Evolutionary conservation across 108 stramenopile genomes (phyloP), one percentile per base, ranked within the genome.

Genomic region (Parietichytrium sp.): DNA sequence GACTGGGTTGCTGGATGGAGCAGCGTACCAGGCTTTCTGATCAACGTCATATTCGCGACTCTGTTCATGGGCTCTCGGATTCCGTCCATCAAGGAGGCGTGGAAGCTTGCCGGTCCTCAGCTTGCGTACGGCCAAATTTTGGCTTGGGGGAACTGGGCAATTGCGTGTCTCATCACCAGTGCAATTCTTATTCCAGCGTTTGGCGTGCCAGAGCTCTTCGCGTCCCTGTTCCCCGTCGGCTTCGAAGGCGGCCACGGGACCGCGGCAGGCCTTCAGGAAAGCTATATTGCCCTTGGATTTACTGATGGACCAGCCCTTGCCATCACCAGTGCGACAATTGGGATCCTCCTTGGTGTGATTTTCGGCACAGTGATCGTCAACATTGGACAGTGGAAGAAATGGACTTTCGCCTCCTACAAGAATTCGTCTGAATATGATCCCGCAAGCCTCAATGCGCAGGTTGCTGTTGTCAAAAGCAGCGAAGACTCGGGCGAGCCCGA

Each of bases 91-190:
- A 10, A 20, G 23, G 61, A 72, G 13, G 45, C 45, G 15, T 72
- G 61, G 61, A 42, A 72, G 10, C 36, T 42, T 27, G 61, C 61
- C 15, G 61, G 38, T 25, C 61, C 61, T 6, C 61, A 72, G 42
- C 36, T 72, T 38, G 61, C 61, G 6, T 72, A 72, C 42, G 61
- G 61, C 33, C 45, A 42, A 42, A 42, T 72, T 31, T 45, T 72
- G 38, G 61, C 61, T 6, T 72, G 61, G 61, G 61, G 61, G 38
- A 72, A 72, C 61, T 72, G 61, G 61, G 36, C 45, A 33, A 6
- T 10, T 33, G 61, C 61, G 1, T 72, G 61, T 42, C 3, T 72
- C 15, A n/a, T 72, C 42, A 45, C 38, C 15, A 20, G 6, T 6
- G 20, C 45, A n/a, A 10, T 72, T 42, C 45, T 72, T 42, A 72